phyloP scores from a whole-genome alignment of 2,329 filamentous ascomycete genomes.

The Metarhizium humberi region DNA sequence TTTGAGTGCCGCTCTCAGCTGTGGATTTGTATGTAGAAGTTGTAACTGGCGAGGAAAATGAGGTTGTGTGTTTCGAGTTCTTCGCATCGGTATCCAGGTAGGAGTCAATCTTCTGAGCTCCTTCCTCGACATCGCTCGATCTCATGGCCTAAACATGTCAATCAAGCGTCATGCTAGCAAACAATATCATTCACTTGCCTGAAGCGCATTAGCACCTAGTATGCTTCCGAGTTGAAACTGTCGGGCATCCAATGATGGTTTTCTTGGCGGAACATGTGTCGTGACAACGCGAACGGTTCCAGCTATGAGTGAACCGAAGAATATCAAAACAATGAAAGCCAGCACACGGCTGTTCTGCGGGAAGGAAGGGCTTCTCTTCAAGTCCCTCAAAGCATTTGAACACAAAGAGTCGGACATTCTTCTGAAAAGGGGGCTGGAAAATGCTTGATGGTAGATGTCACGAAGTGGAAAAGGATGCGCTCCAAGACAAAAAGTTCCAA shows the following conservation, averaged over 20 bases:
- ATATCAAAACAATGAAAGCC: background rate
- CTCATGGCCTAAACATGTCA: background rate
- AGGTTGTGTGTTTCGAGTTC: background rate
- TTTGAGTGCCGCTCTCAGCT: background rate
- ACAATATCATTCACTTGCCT: slow-evolving; percentile 7
- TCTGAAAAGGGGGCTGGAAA: background rate
- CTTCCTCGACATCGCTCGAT: background rate
- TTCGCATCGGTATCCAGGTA: background rate
- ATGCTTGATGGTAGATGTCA: background rate
- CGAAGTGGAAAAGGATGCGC: slow-evolving; percentile 11
- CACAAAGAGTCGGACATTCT: background rate
- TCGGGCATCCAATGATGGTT: slow-evolving; percentile 5
- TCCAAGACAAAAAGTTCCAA: slow-evolving; percentile 16
- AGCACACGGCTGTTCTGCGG: background rate
- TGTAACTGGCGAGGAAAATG: background rate
- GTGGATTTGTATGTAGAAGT: background rate
- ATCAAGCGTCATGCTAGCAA: background rate
- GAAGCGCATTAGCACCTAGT: slow-evolving; percentile 5
- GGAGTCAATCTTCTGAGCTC: background rate
- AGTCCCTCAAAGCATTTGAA: background rate
- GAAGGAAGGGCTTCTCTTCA: background rate
- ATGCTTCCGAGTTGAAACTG: slow-evolving; percentile 17
- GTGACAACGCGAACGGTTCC: slow-evolving; percentile 2
- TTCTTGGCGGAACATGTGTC: background rate
- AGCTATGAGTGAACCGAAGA: slow-evolving; percentile 6